Evolutionary conservation across 2,329 filamentous ascomycete species (phyloP).

Genomic region (Arthrobotrys conoides): DNA sequence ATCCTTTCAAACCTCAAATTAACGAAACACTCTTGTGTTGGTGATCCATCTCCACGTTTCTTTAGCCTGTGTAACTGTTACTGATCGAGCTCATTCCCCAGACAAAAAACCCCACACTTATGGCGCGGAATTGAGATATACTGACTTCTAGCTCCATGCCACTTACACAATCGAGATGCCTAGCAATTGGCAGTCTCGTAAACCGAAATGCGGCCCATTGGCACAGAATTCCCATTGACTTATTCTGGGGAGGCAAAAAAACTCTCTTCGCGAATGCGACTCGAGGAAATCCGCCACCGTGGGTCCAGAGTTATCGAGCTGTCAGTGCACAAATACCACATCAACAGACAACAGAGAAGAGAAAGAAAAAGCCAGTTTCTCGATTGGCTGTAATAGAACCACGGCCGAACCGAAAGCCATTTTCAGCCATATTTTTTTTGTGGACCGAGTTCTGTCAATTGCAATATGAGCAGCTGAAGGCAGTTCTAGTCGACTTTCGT

Average conservation of each 20-base stretch:
- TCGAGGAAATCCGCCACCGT: conserved; percentile 25
- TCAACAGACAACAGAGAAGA: background rate
- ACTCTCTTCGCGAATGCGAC: conserved; percentile 22
- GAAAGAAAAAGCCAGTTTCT: conserved; percentile 1
- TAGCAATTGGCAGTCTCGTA: conserved; percentile 47
- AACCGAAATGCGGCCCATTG: conserved; percentile 32
- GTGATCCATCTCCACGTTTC: conserved; percentile 23
- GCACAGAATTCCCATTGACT: conserved; percentile 10
- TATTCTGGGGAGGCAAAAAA: background rate
- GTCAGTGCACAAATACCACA: conserved; percentile 44
- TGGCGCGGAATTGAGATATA: background rate
- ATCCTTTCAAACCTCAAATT: too few relatives aligned
- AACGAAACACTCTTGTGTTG: conserved; percentile 43
- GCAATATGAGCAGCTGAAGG: background rate
- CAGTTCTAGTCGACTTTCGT: background rate
- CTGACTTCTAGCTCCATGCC: background rate
- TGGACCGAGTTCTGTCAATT: background rate
- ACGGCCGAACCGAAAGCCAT: conserved; percentile 24
- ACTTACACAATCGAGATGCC: conserved; percentile 28
- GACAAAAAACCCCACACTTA: conserved; percentile 9
- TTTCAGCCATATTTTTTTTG: background rate
- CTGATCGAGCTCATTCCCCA: conserved; percentile 17
- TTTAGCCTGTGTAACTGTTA: conserved; percentile 41
- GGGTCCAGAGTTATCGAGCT: conserved; percentile 9
- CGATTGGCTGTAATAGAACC: conserved; percentile 5